Evolutionary conservation across 2,329 filamentous ascomycete species (phyloP).

Genomic region (Orbilia blumenaviensis): DNA sequence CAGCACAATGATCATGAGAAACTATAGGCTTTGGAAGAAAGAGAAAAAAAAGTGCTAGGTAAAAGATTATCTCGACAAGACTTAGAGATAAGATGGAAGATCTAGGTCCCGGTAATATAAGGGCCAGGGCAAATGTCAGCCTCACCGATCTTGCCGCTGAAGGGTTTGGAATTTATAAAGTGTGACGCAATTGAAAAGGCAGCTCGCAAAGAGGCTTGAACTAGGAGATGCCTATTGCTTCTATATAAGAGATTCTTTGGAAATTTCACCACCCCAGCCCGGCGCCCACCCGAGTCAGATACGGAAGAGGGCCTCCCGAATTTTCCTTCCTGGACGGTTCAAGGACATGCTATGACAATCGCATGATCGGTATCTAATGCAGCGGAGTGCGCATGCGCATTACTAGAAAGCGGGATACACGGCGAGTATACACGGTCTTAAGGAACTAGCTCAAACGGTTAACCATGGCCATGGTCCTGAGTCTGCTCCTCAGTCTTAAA

Average conservation of each 20-base stretch:
- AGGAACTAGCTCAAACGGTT: constrained; percentile 8
- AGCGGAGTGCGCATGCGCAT: constrained; percentile 17
- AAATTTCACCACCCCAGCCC: not conserved
- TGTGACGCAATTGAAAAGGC: constrained; percentile 40
- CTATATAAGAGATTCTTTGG: constrained; percentile 46
- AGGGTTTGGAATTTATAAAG: constrained; percentile 5
- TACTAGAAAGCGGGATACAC: constrained; percentile 20
- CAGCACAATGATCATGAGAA: not conserved
- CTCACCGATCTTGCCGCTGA: constrained; percentile 31
- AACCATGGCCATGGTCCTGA: constrained; percentile 6
- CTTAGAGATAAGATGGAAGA: constrained; percentile 21
- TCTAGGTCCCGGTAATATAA: constrained; percentile 16
- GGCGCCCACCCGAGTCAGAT: constrained; percentile 12
- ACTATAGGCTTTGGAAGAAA: not conserved
- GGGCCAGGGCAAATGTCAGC: constrained; percentile 31
- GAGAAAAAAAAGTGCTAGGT: constrained; percentile 1
- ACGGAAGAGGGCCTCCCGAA: constrained; percentile 43
- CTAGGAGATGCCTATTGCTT: constrained; percentile 35
- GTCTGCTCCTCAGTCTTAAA: constrained; percentile 6
- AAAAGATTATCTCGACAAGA: constrained; percentile 25
- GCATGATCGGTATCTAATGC: constrained; percentile 44
- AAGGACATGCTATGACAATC: constrained; percentile 47
- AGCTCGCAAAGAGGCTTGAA: constrained; percentile 27
- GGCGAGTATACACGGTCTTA: constrained; percentile 15
- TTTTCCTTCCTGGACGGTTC: constrained; percentile 15